A percentile compares a stretch with the other conserved stretches of the same genome.
Evolutionary conservation across 1,284 basidiomycete species (phyloP).

Genomic region (Inonotus hispidus): DNA sequence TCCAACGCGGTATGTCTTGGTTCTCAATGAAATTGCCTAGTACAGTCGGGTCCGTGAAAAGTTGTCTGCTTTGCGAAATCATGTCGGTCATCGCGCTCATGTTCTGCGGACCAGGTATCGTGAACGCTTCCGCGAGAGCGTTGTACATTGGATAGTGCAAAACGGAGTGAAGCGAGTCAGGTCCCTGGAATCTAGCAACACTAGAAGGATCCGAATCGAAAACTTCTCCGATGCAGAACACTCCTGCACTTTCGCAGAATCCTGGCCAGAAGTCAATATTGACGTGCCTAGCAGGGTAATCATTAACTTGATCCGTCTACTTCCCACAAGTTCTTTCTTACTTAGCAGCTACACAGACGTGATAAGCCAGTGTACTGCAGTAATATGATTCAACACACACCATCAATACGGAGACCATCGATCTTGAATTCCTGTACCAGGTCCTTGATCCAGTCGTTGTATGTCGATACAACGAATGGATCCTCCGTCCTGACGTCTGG

Average conservation of each 20-base stretch:
- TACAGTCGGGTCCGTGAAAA: constrained; percentile 41
- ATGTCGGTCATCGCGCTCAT: constrained; percentile 51
- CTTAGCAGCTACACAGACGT: constrained; percentile 47
- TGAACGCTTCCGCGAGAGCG: constrained; percentile 58
- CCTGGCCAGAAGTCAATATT: constrained; percentile 61
- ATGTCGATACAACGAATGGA: constrained; percentile 46
- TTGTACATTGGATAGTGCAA: constrained; percentile 72
- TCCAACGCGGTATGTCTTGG: constrained; percentile 75
- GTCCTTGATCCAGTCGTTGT: constrained; percentile 56
- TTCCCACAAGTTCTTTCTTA: constrained; percentile 28
- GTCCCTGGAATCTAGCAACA: constrained; percentile 40
- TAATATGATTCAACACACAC: constrained; percentile 22
- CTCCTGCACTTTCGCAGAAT: constrained; percentile 66
- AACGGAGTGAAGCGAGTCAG: constrained; percentile 53
- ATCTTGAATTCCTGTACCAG: constrained; percentile 61
- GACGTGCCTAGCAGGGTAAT: constrained; percentile 44
- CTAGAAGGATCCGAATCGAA: constrained; percentile 49
- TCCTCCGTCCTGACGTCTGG: constrained; percentile 73
- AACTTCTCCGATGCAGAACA: constrained; percentile 84
- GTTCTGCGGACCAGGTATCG: constrained; percentile 57
- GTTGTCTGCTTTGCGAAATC: constrained; percentile 45
- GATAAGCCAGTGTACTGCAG: neutral
- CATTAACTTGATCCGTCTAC: neutral
- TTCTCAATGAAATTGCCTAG: constrained; percentile 84
- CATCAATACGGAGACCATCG: constrained; percentile 76